Conservation (phyloP, 441 rosid genomes). For the Pelargonium cotyledonis region DNA sequence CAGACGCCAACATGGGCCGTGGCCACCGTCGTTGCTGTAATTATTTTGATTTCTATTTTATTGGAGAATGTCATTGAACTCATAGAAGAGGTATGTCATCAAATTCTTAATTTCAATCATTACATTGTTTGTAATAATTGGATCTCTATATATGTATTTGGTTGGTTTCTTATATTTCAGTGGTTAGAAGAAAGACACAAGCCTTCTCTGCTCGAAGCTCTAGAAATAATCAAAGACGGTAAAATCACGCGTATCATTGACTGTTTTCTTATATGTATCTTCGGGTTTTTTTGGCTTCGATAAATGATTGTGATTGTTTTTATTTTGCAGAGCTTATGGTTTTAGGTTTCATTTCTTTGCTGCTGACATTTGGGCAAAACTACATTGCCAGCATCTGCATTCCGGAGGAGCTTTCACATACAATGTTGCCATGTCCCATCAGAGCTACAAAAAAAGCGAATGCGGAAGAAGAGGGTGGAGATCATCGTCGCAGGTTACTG, state of each 20-base stretch:
- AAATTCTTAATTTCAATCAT: too few relatives aligned
- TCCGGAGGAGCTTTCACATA: conserved; percentile 36
- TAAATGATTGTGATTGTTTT: neutral
- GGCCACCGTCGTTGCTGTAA: neutral
- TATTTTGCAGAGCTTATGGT: conserved; percentile 77
- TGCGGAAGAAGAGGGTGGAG: too few relatives aligned
- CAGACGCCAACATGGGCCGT: conserved; percentile 4
- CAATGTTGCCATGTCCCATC: conserved; percentile 72
- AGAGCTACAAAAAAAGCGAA: neutral
- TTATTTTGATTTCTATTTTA: neutral
- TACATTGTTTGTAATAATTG: too few relatives aligned
- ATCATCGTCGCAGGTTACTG: conserved; percentile 39
- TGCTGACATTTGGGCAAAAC: conserved; percentile 68
- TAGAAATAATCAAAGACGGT: conserved; percentile 2
- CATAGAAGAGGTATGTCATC: neutral
- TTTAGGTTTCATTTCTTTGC: conserved; percentile 83
- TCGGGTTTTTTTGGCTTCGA: neutral
- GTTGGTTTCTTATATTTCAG: neutral
- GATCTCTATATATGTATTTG: neutral
- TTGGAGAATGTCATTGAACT: neutral
- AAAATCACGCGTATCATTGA: neutral
- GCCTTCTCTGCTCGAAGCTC: neutral
- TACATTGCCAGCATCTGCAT: conserved; percentile 67
- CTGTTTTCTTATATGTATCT: too few relatives aligned
- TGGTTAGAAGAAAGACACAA: neutral